Base-by-base conservation (phyloP, 805 yeast genomes). In the Wilhelminamyces savonicus region DNA sequence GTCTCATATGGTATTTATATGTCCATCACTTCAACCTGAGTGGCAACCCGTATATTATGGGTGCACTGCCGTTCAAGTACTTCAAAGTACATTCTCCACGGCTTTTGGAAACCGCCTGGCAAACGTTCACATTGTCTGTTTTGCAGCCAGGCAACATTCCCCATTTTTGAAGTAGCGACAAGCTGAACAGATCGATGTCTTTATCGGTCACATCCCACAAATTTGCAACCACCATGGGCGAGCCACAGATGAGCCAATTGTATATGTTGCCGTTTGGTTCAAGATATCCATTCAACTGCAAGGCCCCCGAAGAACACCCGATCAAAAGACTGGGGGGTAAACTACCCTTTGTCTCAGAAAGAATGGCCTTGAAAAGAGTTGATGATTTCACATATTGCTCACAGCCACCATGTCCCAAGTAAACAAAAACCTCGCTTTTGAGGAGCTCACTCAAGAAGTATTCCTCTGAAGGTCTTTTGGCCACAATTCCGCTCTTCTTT, bases 191-290 rank as follows among this genome's bases (percentile, higher is more conserved):
- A 54, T 92, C 97, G 29, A 86, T 84, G 52, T 92, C 99, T 41
- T 83, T 87, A 54, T 92, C 97, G 0, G 97, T 92, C 4, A 92
- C 97, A 53, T 87, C 96, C 98, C 98, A 92, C 33, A 92, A 56
- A 45, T 85, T 86, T 0, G 85, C 96, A 21, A 92, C 58, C 1
- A 86, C 69, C 76, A 82, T 69, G 0, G 95, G 92, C 27, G 85
- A 74, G 0, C 95, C 94, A 14, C 87, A 92, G 7, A 72, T 59
- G 16, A 92, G 52, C 65, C 87, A 87, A 29, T 82, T 76, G 41
- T 73, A 69, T 0, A 86, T 71, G 3, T 90, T 82, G 1, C 97
- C 95, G 39, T 71, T 67, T 0, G 92, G 79, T 38, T 78, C 85
- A 34, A 82, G 65, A 6, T 66, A 50, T 2, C 88, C 92, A 32